Evolutionary conservation across 306 rosid genomes (phyloP), one percentile per base, ranked within the genome.

Genomic region (Arachis stenosperma): DNA sequence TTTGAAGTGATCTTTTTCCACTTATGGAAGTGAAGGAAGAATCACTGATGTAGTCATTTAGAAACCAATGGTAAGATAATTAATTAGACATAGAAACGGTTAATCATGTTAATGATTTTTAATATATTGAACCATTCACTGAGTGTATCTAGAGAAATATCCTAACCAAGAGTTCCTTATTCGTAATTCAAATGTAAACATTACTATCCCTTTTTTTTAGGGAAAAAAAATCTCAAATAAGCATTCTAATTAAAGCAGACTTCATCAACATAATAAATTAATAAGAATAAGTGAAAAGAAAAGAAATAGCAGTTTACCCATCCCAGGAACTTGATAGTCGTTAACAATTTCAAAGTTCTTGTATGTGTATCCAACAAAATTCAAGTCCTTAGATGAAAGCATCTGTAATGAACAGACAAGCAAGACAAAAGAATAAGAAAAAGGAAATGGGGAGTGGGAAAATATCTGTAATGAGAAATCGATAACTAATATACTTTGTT

Each of bases 321-420:
- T 94, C 79, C 98, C 99, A 78, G 99, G 98, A 81, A 90, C 88
- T 87, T 90, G 99, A 81, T 87, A 95, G 79, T 95, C 99, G 33
- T 92, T 91, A 76, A 95, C 89, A 79, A 95, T 95, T 74, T 95
- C 99, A 44, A 95, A 95, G 84, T 92, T 95, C 87, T 95, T 95
- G 51, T 95, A 95, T 0, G 99, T 95, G 80, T 95, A 95, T 61
- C 99, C 99, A 60, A 95, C 96, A 75, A 95, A 95, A 83, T 95
- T 95, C 59, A 92, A 76, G 87, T 95, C 99, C 92, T 95, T 92
- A 3, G 99, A 92, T 50, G 99, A 90, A 69, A 95, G 96, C 98
- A 91, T 95, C 99, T 95, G 96, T 55, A 70, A 81, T 55, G 66
- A 29, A 67, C 70, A 55, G 52, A 70, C 55, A 73, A 78, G 71